phyloP scores from a whole-genome alignment of 1,284 basidiomycete genomes.

The Amylostereum chailletii region DNA sequence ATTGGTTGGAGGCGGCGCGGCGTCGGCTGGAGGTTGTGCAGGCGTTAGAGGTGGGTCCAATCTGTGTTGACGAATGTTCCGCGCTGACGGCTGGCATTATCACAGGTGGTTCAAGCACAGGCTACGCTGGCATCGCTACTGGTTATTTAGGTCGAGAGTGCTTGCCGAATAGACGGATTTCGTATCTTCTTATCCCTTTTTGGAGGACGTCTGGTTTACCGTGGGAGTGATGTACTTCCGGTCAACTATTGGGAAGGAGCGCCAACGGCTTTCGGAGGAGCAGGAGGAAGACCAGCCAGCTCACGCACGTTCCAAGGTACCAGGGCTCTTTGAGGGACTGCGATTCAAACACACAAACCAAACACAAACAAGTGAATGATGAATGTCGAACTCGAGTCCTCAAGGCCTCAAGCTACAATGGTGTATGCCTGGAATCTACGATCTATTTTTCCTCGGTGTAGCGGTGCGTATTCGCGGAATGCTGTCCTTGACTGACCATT shows the following conservation, averaged over 20 bases:
- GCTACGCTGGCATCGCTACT: constrained; percentile 64
- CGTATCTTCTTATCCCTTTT: not conserved
- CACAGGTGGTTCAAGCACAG: constrained; percentile 76
- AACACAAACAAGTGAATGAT: no score
- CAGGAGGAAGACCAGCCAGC: not conserved
- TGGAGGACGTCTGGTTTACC: not conserved
- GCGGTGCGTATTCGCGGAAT: no score
- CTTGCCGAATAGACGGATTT: not conserved
- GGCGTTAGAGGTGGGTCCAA: constrained; percentile 68
- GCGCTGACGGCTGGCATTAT: constrained; percentile 5
- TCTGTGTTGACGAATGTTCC: not conserved
- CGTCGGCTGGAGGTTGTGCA: constrained; percentile 88
- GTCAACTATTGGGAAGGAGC: not conserved
- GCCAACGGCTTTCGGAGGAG: not conserved
- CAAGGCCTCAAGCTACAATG: no score
- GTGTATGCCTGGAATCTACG: no score
- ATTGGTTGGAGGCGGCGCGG: constrained; percentile 91
- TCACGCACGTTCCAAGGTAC: not conserved
- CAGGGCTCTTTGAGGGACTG: not conserved
- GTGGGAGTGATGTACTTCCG: not conserved
- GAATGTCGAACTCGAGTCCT: no score
- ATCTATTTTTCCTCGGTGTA: no score
- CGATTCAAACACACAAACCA: no score
- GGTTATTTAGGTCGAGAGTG: constrained; percentile 31
- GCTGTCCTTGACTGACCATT: no score